Conservation (phyloP, 2,329 filamentous ascomycete species). For the Akanthomyces dipterigenus region DNA sequence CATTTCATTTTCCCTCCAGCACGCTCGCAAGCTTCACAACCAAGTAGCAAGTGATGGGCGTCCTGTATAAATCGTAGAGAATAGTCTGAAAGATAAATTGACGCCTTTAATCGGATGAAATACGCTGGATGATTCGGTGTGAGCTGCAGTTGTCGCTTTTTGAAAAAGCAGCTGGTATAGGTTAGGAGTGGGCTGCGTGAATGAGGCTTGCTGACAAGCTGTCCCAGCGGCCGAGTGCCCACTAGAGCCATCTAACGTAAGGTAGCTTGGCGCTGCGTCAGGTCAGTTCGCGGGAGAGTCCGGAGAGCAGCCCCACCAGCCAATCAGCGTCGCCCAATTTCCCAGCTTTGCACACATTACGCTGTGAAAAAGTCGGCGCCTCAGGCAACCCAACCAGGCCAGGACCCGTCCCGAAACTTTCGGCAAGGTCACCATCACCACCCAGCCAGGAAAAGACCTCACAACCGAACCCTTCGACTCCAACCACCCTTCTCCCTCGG, state of each 20-base stretch:
- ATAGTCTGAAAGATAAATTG: not conserved
- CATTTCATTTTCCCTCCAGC: no score
- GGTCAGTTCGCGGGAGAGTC: constrained; percentile 21
- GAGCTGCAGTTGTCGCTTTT: not conserved
- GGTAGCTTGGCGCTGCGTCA: no score
- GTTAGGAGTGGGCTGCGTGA: not conserved
- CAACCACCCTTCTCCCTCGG: constrained; percentile 19
- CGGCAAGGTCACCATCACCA: constrained; percentile 32
- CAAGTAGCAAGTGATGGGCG: no score
- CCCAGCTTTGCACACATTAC: constrained; percentile 26
- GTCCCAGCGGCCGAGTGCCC: no score
- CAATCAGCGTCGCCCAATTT: constrained; percentile 44
- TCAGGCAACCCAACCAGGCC: constrained; percentile 34
- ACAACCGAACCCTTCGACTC: constrained; percentile 25
- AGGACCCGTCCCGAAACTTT: constrained; percentile 29
- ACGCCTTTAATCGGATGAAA: not conserved
- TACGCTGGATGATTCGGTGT: not conserved
- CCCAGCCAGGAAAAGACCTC: constrained; percentile 41
- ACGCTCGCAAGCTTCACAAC: no score
- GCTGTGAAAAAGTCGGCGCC: constrained; percentile 26
- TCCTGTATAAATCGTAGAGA: not conserved
- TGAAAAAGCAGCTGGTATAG: not conserved
- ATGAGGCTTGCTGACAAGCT: not conserved
- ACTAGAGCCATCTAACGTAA: no score
- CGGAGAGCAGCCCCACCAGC: constrained; percentile 25